Conservation (phyloP, 164 flowering plant genomes). For the Magnolia kwangsiensis region DNA sequence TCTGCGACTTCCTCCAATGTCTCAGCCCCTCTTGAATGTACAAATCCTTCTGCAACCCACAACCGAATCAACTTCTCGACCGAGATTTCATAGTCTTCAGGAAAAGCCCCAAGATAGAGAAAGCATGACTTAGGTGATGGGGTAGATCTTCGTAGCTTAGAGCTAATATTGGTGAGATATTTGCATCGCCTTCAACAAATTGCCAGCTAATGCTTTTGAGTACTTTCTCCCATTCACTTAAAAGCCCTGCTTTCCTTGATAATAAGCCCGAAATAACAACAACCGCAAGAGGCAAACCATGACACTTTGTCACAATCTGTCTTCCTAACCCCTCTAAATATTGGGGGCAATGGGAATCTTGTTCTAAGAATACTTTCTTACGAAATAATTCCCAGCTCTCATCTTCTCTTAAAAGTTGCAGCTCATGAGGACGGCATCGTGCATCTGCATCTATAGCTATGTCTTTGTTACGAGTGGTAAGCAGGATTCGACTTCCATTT, state of each 20-base stretch:
- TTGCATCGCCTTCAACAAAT: not conserved
- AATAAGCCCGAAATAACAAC: constrained; percentile 1
- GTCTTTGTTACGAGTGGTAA: constrained; percentile 5
- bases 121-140: not conserved
- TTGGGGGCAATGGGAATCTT: not conserved
- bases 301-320: constrained; percentile 1
- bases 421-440: not conserved
- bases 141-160: constrained; percentile 1
- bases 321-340: not conserved
- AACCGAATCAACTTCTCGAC: not conserved
- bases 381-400: constrained; percentile 5
- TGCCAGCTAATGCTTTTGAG: not conserved
- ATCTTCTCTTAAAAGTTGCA: not conserved
- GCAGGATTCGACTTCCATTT: not conserved
- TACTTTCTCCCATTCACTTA: not conserved
- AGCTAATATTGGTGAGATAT: not conserved
- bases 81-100: not conserved
- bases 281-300: constrained; percentile 3
- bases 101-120: not conserved
- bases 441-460: not conserved
- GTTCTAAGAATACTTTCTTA: not conserved
- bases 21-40: not conserved
- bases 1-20: constrained; percentile 3
- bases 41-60: constrained; percentile 7
- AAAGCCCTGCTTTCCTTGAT: not conserved